Percentiles rank a stretch among this genome's conserved stretches.
phyloP scores from a whole-genome alignment of 164 flowering plant genomes.

The Vitis rupestris region DNA sequence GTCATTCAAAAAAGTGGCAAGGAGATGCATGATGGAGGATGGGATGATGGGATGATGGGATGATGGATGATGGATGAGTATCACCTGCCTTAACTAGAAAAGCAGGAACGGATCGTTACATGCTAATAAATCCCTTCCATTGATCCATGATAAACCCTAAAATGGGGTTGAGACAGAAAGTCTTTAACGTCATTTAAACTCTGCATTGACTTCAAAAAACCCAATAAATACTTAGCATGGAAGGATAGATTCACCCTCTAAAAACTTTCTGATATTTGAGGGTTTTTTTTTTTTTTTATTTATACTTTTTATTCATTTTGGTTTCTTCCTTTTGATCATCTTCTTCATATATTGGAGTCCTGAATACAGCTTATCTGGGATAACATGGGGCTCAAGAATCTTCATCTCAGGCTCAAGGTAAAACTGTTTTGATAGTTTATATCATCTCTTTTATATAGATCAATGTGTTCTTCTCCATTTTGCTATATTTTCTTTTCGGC shows the following conservation, averaged over 20 bases:
- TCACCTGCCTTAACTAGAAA: neutral
- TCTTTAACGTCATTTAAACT: neutral
- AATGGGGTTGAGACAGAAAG: neutral
- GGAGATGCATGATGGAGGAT: too few species aligned
- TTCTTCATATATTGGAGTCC: neutral
- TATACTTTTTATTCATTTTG: neutral
- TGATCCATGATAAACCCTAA: conserved; percentile 7
- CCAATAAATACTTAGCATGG: too few species aligned
- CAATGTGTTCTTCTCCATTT: too few species aligned
- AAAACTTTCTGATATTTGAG: too few species aligned
- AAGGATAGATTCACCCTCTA: too few species aligned
- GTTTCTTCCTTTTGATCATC: neutral
- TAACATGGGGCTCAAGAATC: conserved; percentile 23
- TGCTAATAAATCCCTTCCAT: conserved; percentile 11
- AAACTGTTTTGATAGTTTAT: neutral
- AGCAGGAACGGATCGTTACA: conserved; percentile 4
- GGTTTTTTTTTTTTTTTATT: neutral
- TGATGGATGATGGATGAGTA: neutral
- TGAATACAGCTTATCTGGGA: neutral
- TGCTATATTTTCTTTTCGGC: neutral
- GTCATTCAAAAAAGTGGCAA: too few species aligned
- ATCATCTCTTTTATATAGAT: too few species aligned
- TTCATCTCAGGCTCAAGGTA: conserved; percentile 28
- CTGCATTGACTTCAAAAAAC: conserved; percentile 2
- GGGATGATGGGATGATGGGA: too few species aligned